A percentile compares a stretch with the other conserved stretches of the same genome.
Conservation (phyloP, 1,139 yeast genomes). For the Geotrichum reessii region DNA sequence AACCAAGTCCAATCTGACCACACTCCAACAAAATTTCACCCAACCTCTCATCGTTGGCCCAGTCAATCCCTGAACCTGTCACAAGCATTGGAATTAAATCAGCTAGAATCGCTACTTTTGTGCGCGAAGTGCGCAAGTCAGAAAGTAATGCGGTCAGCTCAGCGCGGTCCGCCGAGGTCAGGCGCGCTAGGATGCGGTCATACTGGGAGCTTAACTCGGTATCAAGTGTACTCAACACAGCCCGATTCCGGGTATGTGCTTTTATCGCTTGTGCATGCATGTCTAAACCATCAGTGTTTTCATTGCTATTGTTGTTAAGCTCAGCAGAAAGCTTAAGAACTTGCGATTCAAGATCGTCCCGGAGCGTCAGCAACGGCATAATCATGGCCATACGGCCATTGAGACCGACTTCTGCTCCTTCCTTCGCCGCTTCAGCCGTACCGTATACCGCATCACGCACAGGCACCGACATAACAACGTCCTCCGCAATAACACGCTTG, state of each 20-base stretch:
- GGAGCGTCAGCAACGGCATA: slow-evolving; percentile 10
- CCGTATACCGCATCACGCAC: slow-evolving; percentile 10
- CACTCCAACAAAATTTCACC: slow-evolving; percentile 12
- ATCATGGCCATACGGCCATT: slow-evolving; percentile 1
- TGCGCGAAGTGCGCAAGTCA: background rate
- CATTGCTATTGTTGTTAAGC: background rate
- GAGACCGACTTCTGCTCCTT: background rate
- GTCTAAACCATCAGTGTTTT: background rate
- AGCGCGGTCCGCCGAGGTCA: background rate
- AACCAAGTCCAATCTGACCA: slow-evolving; percentile 14
- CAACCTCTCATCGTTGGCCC: slow-evolving; percentile 15
- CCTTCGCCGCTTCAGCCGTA: background rate
- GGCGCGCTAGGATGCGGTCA: background rate
- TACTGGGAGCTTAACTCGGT: background rate
- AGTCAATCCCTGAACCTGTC: slow-evolving; percentile 16
- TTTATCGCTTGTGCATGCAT: background rate
- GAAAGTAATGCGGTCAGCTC: background rate
- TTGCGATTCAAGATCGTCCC: slow-evolving; percentile 17
- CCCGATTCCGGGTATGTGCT: background rate
- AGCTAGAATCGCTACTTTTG: background rate
- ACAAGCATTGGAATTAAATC: slow-evolving; percentile 13
- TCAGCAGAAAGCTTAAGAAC: slow-evolving; percentile 5
- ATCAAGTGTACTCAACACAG: background rate
- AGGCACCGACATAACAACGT: background rate
- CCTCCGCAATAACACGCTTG: slow-evolving; percentile 3